Percentiles rank a stretch among this genome's conserved stretches.
These are phyloP conservation scores for Aureobasidium sp. DNA, from an alignment of 2,329 filamentous ascomycete genomes.

Conservation along the genomic window DNA sequence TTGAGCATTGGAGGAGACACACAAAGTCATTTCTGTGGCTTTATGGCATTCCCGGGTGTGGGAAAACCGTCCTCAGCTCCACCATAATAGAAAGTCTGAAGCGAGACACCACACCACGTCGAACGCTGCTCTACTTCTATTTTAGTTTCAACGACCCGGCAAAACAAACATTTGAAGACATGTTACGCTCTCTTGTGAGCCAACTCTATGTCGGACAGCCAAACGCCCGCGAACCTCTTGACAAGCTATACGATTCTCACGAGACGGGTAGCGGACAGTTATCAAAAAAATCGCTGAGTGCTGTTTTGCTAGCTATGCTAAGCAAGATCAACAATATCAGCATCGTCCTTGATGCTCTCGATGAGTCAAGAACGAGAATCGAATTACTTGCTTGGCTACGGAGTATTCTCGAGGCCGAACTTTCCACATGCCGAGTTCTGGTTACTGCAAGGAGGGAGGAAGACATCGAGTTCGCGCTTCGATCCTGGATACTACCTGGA, in stretches of 20 bases:
- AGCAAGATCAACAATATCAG: background rate
- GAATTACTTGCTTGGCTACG: background rate
- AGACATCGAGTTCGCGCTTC: background rate
- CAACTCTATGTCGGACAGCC: background rate
- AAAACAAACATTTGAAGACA: background rate
- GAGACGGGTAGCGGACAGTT: too few relatives aligned
- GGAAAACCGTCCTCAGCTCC: conserved; percentile 13
- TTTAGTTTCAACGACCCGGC: background rate
- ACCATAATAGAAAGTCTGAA: background rate
- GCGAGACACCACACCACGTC: background rate
- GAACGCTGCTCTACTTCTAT: background rate
- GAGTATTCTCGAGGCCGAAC: background rate
- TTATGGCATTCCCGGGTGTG: conserved; percentile 7
- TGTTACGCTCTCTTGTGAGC: background rate
- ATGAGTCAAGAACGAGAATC: background rate
- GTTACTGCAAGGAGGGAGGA: background rate
- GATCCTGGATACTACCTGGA: background rate
- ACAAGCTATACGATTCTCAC: background rate
- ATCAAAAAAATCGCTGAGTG: background rate
- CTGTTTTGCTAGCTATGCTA: background rate
- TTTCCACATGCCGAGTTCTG: background rate
- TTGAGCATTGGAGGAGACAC: background rate
- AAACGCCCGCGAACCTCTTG: background rate
- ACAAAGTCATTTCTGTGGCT: conserved; percentile 6
- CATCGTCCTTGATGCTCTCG: background rate